These are phyloP conservation scores for Candida chilensis DNA, from an alignment of 805 yeast species.

Conservation along the genomic window DNA sequence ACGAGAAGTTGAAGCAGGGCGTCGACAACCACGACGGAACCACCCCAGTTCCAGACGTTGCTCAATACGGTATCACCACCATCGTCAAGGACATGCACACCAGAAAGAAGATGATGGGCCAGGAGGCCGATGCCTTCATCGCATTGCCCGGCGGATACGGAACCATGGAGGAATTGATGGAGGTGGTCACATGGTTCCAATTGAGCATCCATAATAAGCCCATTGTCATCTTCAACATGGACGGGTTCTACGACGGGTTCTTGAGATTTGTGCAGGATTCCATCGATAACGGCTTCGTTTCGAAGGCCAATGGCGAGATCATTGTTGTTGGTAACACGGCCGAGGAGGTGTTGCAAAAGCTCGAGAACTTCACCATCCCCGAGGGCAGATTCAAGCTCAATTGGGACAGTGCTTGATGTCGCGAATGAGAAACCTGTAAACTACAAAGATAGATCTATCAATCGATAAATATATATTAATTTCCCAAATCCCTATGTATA, in stretches of 20 bases:
- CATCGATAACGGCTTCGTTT: constrained; percentile 58
- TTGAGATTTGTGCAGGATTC: constrained; percentile 53
- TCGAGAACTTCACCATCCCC: constrained; percentile 55
- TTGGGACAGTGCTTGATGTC: constrained; percentile 37
- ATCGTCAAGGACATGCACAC: constrained; percentile 87
- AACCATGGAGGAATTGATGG: constrained; percentile 83
- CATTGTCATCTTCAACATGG: constrained; percentile 64
- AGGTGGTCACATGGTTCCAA: constrained; percentile 86
- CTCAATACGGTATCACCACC: constrained; percentile 66
- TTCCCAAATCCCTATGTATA: too few species aligned
- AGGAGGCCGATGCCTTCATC: constrained; percentile 77
- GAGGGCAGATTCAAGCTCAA: constrained; percentile 66
- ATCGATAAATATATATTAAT: too few species aligned
- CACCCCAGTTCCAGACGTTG: constrained; percentile 53
- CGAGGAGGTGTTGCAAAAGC: constrained; percentile 55
- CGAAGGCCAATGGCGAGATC: constrained; percentile 56
- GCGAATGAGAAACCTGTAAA: too few species aligned
- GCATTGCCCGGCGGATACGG: constrained; percentile 94
- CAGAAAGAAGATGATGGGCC: constrained; percentile 78
- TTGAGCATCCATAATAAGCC: constrained; percentile 81
- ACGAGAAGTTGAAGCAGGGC: constrained; percentile 36
- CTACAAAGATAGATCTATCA: too few species aligned
- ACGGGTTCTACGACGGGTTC: constrained; percentile 74
- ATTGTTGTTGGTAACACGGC: constrained; percentile 60
- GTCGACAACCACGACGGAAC: constrained; percentile 58